Percentiles rank a stretch among this genome's conserved stretches.
Conservation (phyloP, 2,329 filamentous ascomycete species). For the Epichloe uncinata region DNA sequence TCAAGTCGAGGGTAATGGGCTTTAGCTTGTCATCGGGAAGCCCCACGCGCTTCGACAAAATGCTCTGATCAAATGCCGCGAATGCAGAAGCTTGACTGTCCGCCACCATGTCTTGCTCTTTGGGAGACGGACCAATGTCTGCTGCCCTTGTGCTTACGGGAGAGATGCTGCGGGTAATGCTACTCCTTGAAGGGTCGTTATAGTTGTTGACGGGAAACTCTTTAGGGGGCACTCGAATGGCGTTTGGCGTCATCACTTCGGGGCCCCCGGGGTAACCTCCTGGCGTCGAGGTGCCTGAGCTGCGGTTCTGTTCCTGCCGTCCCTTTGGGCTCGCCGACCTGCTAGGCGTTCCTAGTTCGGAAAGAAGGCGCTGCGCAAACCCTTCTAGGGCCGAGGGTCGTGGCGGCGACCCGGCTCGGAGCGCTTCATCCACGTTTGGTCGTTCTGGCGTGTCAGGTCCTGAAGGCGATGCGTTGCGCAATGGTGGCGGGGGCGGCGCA, state of each 20-base stretch:
- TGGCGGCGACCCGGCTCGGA: conserved; percentile 36
- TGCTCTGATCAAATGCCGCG: conserved; percentile 50
- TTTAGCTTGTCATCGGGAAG: conserved; percentile 28
- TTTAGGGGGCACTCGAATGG: conserved; percentile 27
- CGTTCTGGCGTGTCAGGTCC: conserved; percentile 27
- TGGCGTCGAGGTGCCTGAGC: conserved; percentile 20
- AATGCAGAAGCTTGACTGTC: conserved; percentile 45
- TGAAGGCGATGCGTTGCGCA: conserved; percentile 16
- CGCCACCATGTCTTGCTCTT: conserved; percentile 21
- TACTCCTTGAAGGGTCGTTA: conserved; percentile 19
- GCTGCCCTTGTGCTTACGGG: conserved; percentile 20
- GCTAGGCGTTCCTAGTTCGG: conserved; percentile 42
- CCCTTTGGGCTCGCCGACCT: conserved; percentile 36
- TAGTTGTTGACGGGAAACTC: conserved; percentile 27
- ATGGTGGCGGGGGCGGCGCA: conserved; percentile 16
- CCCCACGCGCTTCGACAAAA: conserved; percentile 41
- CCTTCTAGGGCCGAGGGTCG: conserved; percentile 44
- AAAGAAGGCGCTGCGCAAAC: conserved; percentile 48
- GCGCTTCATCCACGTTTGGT: conserved; percentile 28
- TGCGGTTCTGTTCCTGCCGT: conserved; percentile 29
- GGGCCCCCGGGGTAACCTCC: conserved; percentile 6
- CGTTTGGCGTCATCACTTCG: conserved; percentile 16
- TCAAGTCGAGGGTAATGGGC: conserved; percentile 30
- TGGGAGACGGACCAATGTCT: conserved; percentile 13
- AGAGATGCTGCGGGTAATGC: conserved; percentile 28